Percentiles rank a stretch among this genome's conserved stretches.
phyloP scores from a whole-genome alignment of 805 yeast genomes.

The Metschnikowia amazonensis region DNA sequence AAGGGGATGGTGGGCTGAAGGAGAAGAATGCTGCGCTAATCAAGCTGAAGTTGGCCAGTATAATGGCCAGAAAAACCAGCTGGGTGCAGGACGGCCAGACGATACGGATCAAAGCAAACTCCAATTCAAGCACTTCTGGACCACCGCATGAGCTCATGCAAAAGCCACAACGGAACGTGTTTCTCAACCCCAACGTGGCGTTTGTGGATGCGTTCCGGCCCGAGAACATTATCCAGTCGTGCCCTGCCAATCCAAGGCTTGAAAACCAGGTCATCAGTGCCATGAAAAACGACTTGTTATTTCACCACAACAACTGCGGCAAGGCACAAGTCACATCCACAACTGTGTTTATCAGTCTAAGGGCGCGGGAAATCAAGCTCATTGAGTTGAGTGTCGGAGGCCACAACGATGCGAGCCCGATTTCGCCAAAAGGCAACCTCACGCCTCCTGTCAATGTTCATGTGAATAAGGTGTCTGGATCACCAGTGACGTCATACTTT shows the following conservation, averaged over 20 bases:
- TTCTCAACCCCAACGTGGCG: slow-evolving; percentile 34
- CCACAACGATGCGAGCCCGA: not conserved
- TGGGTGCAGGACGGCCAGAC: slow-evolving; percentile 1
- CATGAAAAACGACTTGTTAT: slow-evolving; percentile 52
- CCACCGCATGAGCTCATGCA: not conserved
- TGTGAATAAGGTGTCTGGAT: slow-evolving; percentile 1
- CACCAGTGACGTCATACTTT: slow-evolving; percentile 14
- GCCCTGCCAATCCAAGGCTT: slow-evolving; percentile 48
- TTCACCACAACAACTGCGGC: slow-evolving; percentile 36
- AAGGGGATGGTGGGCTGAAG: slow-evolving; percentile 3
- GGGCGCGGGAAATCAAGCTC: slow-evolving; percentile 43
- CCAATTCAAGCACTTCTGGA: not conserved
- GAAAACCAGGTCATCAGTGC: slow-evolving; percentile 46
- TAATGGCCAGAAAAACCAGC: not conserved
- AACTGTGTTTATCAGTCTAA: slow-evolving; percentile 40
- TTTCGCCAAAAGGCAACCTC: slow-evolving; percentile 2
- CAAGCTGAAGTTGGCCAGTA: slow-evolving; percentile 1
- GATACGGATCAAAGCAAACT: not conserved
- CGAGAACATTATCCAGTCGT: slow-evolving; percentile 52
- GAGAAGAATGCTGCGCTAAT: slow-evolving; percentile 6
- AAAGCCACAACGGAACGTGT: slow-evolving; percentile 10
- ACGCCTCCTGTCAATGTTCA: slow-evolving; percentile 7
- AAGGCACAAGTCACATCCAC: slow-evolving; percentile 30
- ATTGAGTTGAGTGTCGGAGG: slow-evolving; percentile 37
- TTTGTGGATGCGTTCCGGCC: slow-evolving; percentile 50